A percentile compares a stretch with the other conserved stretches of the same genome.
These are phyloP conservation scores for Trichoderma citrinoviride DNA, from an alignment of 2,329 filamentous ascomycete genomes.

Conservation along the genomic window DNA sequence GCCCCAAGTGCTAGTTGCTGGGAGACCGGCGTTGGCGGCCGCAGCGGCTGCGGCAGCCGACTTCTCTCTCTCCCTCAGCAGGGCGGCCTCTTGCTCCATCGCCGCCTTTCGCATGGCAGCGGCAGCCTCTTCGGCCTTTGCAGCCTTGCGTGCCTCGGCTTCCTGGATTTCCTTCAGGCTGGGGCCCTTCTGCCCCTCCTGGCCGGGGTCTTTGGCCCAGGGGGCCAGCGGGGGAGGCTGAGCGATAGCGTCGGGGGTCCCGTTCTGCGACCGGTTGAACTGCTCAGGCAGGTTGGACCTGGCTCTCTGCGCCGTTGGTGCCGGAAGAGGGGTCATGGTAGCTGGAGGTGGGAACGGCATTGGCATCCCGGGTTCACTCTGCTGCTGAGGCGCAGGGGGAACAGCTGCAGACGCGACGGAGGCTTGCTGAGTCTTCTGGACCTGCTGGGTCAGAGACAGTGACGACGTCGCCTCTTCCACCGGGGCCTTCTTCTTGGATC, in stretches of 20 bases:
- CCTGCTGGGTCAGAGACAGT: slow-evolving; percentile 77
- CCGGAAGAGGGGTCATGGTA: slow-evolving; percentile 78
- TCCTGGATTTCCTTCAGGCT: slow-evolving; percentile 97
- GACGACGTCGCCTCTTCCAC: slow-evolving; percentile 33
- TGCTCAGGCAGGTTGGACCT: slow-evolving; percentile 80
- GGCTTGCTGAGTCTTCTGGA: slow-evolving; percentile 66
- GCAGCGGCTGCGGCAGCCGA: slow-evolving; percentile 44
- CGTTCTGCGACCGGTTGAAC: slow-evolving; percentile 68
- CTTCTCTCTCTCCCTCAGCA: slow-evolving; percentile 59
- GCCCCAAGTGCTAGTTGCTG: slow-evolving; percentile 86
- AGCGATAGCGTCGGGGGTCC: slow-evolving; percentile 62
- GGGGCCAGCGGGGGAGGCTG: slow-evolving; percentile 76
- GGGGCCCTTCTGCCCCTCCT: slow-evolving; percentile 72
- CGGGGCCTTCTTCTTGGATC: slow-evolving; percentile 34
- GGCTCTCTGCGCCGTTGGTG: slow-evolving; percentile 82
- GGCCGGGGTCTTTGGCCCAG: slow-evolving; percentile 85
- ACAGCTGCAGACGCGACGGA: slow-evolving; percentile 37
- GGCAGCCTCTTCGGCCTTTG: slow-evolving; percentile 79
- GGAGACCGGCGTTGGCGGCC: slow-evolving; percentile 72
- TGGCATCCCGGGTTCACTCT: slow-evolving; percentile 62
- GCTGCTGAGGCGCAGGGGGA: slow-evolving; percentile 44
- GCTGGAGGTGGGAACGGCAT: slow-evolving; percentile 71
- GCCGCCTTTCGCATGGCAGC: slow-evolving; percentile 72
- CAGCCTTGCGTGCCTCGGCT: slow-evolving; percentile 87
- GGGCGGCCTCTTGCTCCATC: slow-evolving; percentile 73